Base-by-base conservation (phyloP, 208 protist species). In the Acanthamoeba castellanii region DNA sequence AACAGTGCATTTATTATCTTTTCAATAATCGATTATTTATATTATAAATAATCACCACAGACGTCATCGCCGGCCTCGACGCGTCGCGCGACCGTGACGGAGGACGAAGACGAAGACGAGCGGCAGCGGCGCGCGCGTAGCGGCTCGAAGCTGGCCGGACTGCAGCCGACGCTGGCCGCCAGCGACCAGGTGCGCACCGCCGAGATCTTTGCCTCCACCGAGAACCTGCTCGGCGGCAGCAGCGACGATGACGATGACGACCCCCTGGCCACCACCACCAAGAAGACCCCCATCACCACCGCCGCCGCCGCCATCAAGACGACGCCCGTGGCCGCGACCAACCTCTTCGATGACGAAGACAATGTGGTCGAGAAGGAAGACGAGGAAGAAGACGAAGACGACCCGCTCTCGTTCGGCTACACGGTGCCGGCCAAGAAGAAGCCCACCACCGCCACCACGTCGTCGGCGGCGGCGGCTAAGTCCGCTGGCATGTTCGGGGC, bases 61-160 rank as follows among this genome's bases (percentile, higher is more conserved):
- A 74, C 66, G 27, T 1, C 66, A n/a, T 74, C 66, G 66, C 66
- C 66, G 25, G 32, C n/a, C 22, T 13, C n/a, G 13, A 25, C 13
- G 25, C 66, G 66, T 74, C 66, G 66, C 66, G 25, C 27, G 52
- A 74, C n/a, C 66, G 22, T 74, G n/a, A n/a, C 70, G 0, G 70
- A 45, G 34, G 70, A 4, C 45, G 45, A 47, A 47, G 45, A 47
- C 0, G 45, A 78, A 0, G 74, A 30, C n/a, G 74, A 84, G 74
- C 30, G 74, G 8, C 37, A 84, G 74, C 74, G 37, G 0, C 74
- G 74, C 45, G 45, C 42, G 42, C 74, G 74, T 27, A 84, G 74
- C 74, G 74, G 74, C 37, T 82, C 74, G 20, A 84, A 84, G 74
- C 74, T 84, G 25, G 74, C 74, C 37, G 74, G 74, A 7, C 74